These are phyloP conservation scores for Lasiosphaeriaceae sp. DNA, from an alignment of 495 filamentous ascomycete species.

Conservation along the genomic window DNA sequence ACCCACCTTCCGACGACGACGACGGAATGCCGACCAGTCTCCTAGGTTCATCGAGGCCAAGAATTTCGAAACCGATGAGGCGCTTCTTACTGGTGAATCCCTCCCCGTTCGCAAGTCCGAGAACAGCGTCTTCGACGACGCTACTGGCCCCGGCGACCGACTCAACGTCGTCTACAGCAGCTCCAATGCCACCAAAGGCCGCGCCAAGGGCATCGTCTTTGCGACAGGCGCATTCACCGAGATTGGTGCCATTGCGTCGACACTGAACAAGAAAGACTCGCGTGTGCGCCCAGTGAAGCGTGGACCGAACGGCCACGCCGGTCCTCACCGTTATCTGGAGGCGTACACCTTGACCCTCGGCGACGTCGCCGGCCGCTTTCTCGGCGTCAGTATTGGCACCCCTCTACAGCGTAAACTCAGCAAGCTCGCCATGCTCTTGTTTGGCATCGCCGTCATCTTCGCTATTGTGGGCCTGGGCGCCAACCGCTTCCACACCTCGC, in stretches of 20 bases:
- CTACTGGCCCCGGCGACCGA: constrained; percentile 58
- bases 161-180: constrained; percentile 67
- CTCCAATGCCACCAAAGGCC: constrained; percentile 64
- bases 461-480: constrained; percentile 79
- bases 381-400: constrained; percentile 72
- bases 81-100: constrained; percentile 65
- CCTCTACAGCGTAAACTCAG: constrained; percentile 75
- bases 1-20: too few species aligned
- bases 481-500: constrained; percentile 64
- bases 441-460: constrained; percentile 67
- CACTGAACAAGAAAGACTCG: constrained; percentile 53
- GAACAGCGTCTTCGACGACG: constrained; percentile 26
- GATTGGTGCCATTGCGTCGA: constrained; percentile 75
- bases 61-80: constrained; percentile 55
- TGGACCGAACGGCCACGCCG: constrained; percentile 55
- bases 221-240: constrained; percentile 72
- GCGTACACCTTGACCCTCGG: constrained; percentile 62
- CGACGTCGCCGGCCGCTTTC: constrained; percentile 64
- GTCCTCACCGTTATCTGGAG: constrained; percentile 62
- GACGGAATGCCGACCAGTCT: background rate
- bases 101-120: constrained; percentile 40
- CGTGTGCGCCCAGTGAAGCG: constrained; percentile 55
- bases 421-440: constrained; percentile 70
- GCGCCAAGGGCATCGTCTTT: constrained; percentile 63
- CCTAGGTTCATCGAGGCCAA: constrained; percentile 66